Percentiles rank a stretch among this genome's conserved stretches.
Conservation (phyloP, 768 basidiomycete species). For the Calocera cornea region DNA sequence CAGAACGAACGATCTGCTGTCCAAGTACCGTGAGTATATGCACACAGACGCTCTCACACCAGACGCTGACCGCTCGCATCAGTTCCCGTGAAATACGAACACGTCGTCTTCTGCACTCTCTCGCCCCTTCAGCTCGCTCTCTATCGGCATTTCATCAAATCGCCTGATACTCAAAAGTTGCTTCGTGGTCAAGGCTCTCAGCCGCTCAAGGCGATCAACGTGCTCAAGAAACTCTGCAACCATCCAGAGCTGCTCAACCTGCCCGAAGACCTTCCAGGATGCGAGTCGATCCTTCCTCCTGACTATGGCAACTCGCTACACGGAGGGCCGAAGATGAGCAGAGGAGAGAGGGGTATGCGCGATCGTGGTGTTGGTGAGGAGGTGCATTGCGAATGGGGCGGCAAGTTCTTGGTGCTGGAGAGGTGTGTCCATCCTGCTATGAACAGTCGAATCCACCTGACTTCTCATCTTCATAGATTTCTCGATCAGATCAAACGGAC, state of each 20-base stretch:
- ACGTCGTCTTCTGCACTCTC: conserved; percentile 84
- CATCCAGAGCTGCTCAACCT: conserved; percentile 83
- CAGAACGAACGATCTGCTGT: conserved; percentile 82
- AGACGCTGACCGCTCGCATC: conserved; percentile 11
- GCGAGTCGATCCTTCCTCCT: conserved; percentile 58
- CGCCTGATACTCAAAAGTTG: conserved; percentile 81
- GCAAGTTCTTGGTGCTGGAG: conserved; percentile 88
- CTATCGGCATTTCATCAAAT: conserved; percentile 82
- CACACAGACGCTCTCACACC: too few species aligned
- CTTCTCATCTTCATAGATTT: conserved; percentile 40
- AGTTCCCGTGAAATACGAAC: conserved; percentile 99
- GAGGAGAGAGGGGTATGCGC: neutral
- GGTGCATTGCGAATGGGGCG: conserved; percentile 71
- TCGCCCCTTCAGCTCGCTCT: conserved; percentile 73
- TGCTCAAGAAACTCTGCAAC: conserved; percentile 90
- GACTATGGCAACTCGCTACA: conserved; percentile 22
- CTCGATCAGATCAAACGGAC: conserved; percentile 65
- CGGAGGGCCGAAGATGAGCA: conserved; percentile 9
- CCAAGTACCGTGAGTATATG: conserved; percentile 72
- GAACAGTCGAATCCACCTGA: neutral
- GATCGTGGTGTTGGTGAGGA: conserved; percentile 23
- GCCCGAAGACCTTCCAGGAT: conserved; percentile 71
- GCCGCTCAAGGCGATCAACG: conserved; percentile 90
- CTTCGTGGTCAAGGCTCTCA: conserved; percentile 79
- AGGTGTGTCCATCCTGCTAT: conserved; percentile 35